Evolutionary conservation across 495 filamentous ascomycete genomes (phyloP).

Genomic region (Tuber calosporum): DNA sequence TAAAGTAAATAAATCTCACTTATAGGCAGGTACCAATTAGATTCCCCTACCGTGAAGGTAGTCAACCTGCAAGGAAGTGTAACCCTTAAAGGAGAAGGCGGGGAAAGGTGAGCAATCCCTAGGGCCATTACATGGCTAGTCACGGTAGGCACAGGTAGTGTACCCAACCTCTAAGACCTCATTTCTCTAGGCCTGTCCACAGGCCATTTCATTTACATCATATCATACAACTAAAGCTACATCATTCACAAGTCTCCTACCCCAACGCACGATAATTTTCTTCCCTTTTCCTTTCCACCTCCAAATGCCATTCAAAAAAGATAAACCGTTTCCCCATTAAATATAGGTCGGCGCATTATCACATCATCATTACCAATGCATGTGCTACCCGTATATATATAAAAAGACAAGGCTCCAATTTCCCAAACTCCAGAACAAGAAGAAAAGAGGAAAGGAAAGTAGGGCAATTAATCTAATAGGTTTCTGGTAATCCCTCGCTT

Average conservation of each 20-base stretch:
- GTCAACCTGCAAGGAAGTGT: too few relatives aligned
- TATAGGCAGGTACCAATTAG: too few relatives aligned
- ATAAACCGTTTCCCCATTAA: not conserved
- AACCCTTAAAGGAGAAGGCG: too few relatives aligned
- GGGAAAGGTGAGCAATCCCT: too few relatives aligned
- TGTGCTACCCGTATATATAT: not conserved
- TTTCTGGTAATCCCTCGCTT: conserved; percentile 55
- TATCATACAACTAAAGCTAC: conserved; percentile 5
- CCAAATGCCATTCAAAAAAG: not conserved
- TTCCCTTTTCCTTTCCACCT: not conserved
- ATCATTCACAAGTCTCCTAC: not conserved
- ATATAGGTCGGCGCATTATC: not conserved
- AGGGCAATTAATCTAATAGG: conserved; percentile 49
- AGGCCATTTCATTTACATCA: not conserved
- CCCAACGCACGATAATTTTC: not conserved
- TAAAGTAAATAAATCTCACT: too few relatives aligned
- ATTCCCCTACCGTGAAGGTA: too few relatives aligned
- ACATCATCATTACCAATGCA: not conserved
- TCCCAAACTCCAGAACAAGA: not conserved
- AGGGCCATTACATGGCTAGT: too few relatives aligned
- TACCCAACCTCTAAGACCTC: too few relatives aligned
- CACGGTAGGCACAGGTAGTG: too few relatives aligned
- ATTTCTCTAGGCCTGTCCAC: not conserved
- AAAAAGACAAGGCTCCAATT: not conserved
- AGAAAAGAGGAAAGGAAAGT: not conserved